phyloP scores from a whole-genome alignment of 495 filamentous ascomycete genomes.

The Evansstolkia leycettana region DNA sequence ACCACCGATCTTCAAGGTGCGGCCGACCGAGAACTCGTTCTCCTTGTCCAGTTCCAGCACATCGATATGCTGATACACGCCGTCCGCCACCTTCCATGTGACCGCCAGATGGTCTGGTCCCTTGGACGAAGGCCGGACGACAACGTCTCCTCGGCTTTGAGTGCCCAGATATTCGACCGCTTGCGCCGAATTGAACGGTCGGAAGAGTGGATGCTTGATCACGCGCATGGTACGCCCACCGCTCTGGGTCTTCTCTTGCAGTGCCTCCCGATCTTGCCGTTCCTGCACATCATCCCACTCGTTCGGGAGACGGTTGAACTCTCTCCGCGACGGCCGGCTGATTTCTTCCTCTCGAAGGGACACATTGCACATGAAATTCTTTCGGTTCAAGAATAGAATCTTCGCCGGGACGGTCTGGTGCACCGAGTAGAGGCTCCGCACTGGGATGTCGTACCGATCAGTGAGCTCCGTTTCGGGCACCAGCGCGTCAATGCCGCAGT shows the following conservation, averaged over 20 bases:
- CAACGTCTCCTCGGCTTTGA: constrained; percentile 73
- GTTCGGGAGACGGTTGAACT: constrained; percentile 53
- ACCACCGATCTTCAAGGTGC: constrained; percentile 66
- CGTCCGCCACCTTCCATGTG: constrained; percentile 96
- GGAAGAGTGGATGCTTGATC: constrained; percentile 93
- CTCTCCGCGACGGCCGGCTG: constrained; percentile 51
- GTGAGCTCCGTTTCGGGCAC: constrained; percentile 63
- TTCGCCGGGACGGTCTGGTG: constrained; percentile 83
- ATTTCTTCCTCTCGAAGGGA: constrained; percentile 72
- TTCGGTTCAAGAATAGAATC: constrained; percentile 72
- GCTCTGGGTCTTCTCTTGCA: constrained; percentile 68
- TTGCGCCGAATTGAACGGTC: constrained; percentile 81
- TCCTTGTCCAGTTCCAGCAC: constrained; percentile 94
- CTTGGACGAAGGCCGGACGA: constrained; percentile 89
- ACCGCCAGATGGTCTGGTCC: constrained; percentile 90
- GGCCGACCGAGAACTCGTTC: constrained; percentile 86
- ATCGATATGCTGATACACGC: constrained; percentile 92
- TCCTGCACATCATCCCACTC: constrained; percentile 85
- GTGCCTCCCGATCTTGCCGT: constrained; percentile 59
- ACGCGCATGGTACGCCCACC: constrained; percentile 78
- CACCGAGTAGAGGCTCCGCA: constrained; percentile 46
- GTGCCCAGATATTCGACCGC: constrained; percentile 88
- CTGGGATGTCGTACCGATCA: constrained; percentile 43
- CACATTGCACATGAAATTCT: constrained; percentile 67
- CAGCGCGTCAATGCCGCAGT: constrained; percentile 85